Percentiles rank a stretch among this genome's conserved stretches.
phyloP scores from a whole-genome alignment of 2,329 filamentous ascomycete genomes.

The Nigrospora osmanthi region DNA sequence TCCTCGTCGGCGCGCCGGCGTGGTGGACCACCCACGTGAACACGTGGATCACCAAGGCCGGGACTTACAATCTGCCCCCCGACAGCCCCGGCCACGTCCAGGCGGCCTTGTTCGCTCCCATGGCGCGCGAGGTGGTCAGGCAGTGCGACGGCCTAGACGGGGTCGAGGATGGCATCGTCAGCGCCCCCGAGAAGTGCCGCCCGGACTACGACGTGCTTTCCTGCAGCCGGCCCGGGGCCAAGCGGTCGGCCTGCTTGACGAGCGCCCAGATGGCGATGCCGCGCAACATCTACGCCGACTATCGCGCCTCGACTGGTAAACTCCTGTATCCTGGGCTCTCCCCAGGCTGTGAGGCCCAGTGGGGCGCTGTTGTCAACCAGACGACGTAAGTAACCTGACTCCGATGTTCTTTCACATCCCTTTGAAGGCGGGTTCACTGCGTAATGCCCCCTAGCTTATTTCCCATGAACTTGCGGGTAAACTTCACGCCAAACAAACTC shows the following conservation, averaged over 20 bases:
- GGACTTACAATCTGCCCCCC: conserved; percentile 37
- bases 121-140: conserved; percentile 30
- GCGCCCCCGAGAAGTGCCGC: conserved; percentile 34
- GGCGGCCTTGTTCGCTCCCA: conserved; percentile 32
- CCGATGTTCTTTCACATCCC: too few species aligned
- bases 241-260: conserved; percentile 30
- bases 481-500: too few species aligned
- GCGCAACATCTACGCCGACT: conserved; percentile 21
- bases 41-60: conserved; percentile 32
- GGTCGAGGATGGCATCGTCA: conserved; percentile 39
- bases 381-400: background rate
- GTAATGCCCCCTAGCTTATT: too few species aligned
- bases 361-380: conserved; percentile 21
- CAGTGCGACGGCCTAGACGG: conserved; percentile 46
- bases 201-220: conserved; percentile 32
- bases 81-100: conserved; percentile 36
- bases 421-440: too few species aligned
- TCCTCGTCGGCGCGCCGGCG: conserved; percentile 39
- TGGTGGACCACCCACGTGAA: conserved; percentile 43
- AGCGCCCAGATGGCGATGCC: conserved; percentile 29
- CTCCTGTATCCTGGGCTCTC: conserved; percentile 34
- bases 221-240: conserved; percentile 20
- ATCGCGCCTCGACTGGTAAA: conserved; percentile 18
- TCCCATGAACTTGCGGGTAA: too few species aligned
- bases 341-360: conserved; percentile 34